Conservation (phyloP, 179 eudicot species). For the Patellifolia procumbens region DNA sequence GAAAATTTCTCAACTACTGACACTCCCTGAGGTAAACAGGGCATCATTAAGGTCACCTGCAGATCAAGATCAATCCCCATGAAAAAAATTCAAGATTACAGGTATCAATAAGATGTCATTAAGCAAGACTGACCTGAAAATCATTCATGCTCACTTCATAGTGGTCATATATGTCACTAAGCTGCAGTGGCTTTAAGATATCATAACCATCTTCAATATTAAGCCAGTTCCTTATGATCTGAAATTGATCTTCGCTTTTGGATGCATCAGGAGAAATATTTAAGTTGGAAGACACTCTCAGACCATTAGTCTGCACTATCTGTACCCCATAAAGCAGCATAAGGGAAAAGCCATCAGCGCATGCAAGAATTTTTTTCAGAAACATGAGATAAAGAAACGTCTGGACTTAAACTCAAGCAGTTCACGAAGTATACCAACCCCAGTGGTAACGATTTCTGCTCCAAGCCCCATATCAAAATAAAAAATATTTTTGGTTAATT, state of each 20-base stretch:
- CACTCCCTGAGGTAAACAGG: slow-evolving; percentile 40
- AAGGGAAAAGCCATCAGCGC: not conserved
- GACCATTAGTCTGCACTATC: slow-evolving; percentile 55
- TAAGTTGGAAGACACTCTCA: slow-evolving; percentile 42
- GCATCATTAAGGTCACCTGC: slow-evolving; percentile 55
- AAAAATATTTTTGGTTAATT: not conserved
- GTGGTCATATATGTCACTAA: slow-evolving; percentile 58
- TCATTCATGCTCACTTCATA: slow-evolving; percentile 58
- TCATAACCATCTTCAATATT: slow-evolving; percentile 30
- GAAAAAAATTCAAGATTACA: not conserved
- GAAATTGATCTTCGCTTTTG: slow-evolving; percentile 27
- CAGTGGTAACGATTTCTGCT: not conserved
- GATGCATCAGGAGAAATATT: slow-evolving; percentile 38
- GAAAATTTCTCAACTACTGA: slow-evolving; percentile 61
- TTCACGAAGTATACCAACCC: not conserved
- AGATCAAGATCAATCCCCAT: slow-evolving; percentile 16
- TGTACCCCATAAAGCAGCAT: slow-evolving; percentile 33
- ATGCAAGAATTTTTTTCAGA: not conserved
- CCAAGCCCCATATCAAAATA: not conserved
- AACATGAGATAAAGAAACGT: not conserved
- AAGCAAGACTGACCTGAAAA: slow-evolving; percentile 55
- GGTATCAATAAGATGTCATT: not conserved
- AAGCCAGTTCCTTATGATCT: slow-evolving; percentile 21
- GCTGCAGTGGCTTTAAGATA: slow-evolving; percentile 32
- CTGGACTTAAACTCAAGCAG: not conserved